phyloP scores from a whole-genome alignment of 305 asterid genomes.

The Solanum aculeatissimum region DNA sequence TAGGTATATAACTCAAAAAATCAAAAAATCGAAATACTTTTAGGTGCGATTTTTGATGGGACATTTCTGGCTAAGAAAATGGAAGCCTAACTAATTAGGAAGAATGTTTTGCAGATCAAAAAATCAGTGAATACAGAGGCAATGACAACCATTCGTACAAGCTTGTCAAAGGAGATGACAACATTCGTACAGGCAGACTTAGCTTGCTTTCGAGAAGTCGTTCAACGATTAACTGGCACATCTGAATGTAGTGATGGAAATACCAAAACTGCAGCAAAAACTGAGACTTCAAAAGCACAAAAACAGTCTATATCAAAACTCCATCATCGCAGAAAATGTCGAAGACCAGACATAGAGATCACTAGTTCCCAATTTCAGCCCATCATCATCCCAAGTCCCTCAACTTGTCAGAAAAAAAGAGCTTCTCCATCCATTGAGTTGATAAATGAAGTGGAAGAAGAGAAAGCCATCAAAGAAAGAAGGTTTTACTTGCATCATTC shows the following conservation, averaged over 20 bases:
- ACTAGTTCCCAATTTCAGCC: neutral
- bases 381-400: neutral
- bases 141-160: neutral
- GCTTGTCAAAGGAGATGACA: neutral
- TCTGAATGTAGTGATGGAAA: neutral
- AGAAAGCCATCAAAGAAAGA: slow-evolving; percentile 21
- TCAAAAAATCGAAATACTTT: neutral
- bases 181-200: neutral
- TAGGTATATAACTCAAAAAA: neutral
- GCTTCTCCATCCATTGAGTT: slow-evolving; percentile 2
- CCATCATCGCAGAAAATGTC: neutral
- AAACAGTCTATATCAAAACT: neutral
- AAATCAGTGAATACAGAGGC: neutral
- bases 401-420: slow-evolving; percentile 10
- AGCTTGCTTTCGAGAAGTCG: neutral
- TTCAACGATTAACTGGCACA: neutral
- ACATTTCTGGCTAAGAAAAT: neutral
- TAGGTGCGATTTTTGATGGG: neutral
- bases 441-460: slow-evolving; percentile 14
- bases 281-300: neutral
- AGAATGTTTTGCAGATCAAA: neutral
- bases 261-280: neutral
- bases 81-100: neutral
- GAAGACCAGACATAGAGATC: slow-evolving; percentile 1
- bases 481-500: slow-evolving; percentile 20